Percentiles rank a stretch among this genome's conserved stretches.
Conservation (phyloP, 768 basidiomycete species). For the Imleria badia region DNA sequence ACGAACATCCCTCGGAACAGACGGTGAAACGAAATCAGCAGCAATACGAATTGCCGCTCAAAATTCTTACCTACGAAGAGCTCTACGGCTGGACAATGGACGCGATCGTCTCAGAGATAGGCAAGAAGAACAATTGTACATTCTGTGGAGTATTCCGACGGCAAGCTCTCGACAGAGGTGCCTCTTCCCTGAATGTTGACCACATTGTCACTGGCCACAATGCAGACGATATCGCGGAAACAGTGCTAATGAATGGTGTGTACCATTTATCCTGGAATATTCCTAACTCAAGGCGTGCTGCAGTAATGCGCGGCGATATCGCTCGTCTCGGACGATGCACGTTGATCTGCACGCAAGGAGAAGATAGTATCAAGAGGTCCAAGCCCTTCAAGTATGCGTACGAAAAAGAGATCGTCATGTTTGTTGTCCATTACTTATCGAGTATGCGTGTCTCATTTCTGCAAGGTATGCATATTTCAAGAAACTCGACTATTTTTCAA, state of each 20-base stretch:
- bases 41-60: constrained; percentile 93
- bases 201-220: constrained; percentile 99
- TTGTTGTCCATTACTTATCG: constrained; percentile 22
- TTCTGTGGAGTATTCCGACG: constrained; percentile 98
- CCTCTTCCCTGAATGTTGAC: constrained; percentile 82
- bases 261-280: constrained; percentile 7
- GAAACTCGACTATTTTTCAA: constrained; percentile 98
- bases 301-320: constrained; percentile 98
- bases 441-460: constrained; percentile 8
- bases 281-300: neutral
- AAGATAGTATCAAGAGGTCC: constrained; percentile 93
- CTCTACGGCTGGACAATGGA: constrained; percentile 99
- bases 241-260: constrained; percentile 97
- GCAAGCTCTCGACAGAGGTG: constrained; percentile 95
- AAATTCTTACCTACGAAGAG: constrained; percentile 94
- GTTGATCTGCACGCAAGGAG: constrained; percentile 90
- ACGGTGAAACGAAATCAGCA: constrained; percentile 97
- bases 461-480: constrained; percentile 98
- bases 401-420: constrained; percentile 99
- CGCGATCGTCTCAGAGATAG: constrained; percentile 88
- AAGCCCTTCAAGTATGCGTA: constrained; percentile 99
- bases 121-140: constrained; percentile 97
- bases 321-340: constrained; percentile 93
- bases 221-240: constrained; percentile 98
- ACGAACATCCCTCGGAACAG: constrained; percentile 40